Percentiles rank a stretch among this genome's conserved stretches.
Conservation (phyloP, 371 early-diverging fungal genomes). For the Mucor plumbeus region DNA sequence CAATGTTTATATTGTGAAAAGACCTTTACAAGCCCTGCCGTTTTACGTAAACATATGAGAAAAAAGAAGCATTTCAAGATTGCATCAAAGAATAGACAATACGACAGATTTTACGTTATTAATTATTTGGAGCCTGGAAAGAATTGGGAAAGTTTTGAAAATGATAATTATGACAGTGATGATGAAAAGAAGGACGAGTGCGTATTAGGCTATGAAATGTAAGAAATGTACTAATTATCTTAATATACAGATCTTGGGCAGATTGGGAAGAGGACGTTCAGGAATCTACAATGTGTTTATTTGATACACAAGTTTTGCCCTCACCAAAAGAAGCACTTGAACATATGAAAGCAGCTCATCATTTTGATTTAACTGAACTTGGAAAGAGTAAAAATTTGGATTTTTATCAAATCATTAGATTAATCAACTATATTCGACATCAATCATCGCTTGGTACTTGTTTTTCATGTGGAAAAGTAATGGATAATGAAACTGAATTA, state of each 20-base stretch:
- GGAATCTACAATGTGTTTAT: constrained; percentile 76
- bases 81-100: constrained; percentile 85
- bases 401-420: constrained; percentile 82
- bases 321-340: constrained; percentile 69
- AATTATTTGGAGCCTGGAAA: constrained; percentile 93
- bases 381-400: constrained; percentile 68
- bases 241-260: constrained; percentile 63
- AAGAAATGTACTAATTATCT: background rate
- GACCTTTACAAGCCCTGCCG: constrained; percentile 84
- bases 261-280: constrained; percentile 84
- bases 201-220: constrained; percentile 10
- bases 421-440: constrained; percentile 90
- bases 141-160: constrained; percentile 89
- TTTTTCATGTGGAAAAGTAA: constrained; percentile 67
- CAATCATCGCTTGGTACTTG: constrained; percentile 71
- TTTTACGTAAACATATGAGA: constrained; percentile 95
- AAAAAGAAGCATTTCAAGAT: constrained; percentile 99
- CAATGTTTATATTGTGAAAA: constrained; percentile 96
- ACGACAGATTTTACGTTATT: constrained; percentile 95
- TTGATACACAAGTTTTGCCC: constrained; percentile 69
- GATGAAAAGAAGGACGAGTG: constrained; percentile 73
- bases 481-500: constrained; percentile 56
- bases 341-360: constrained; percentile 77
- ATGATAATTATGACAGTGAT: constrained; percentile 80
- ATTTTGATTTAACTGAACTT: constrained; percentile 75